phyloP scores from a whole-genome alignment of 108 stramenopile genomes.

The Cylindrotheca fusiformis region DNA sequence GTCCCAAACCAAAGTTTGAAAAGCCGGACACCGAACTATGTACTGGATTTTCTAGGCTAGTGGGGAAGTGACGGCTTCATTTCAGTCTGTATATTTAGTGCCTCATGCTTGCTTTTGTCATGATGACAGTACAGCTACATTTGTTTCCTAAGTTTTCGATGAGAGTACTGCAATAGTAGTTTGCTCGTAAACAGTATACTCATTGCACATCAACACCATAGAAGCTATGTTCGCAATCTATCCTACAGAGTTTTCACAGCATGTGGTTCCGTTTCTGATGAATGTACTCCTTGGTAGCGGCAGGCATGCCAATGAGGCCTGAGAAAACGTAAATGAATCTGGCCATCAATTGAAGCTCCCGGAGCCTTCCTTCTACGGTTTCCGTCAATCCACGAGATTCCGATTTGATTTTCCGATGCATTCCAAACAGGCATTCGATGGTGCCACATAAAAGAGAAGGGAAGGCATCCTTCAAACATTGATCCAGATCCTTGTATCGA shows the following conservation, averaged over 20 bases:
- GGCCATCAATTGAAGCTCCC: constrained; percentile 50
- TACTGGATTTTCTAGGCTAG: no score
- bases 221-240: no score
- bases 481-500: constrained; percentile 35
- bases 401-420: constrained; percentile 32
- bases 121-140: no score
- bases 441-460: constrained; percentile 32
- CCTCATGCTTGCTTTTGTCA: no score
- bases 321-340: constrained; percentile 70
- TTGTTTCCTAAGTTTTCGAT: no score
- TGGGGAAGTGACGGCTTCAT: no score
- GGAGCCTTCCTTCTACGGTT: constrained; percentile 28
- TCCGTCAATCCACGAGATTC: constrained; percentile 20
- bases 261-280: constrained; percentile 34
- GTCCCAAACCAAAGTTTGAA: no score
- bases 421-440: constrained; percentile 40
- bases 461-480: constrained; percentile 27
- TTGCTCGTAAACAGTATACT: no score
- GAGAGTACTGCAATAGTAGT: no score
- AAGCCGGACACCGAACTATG: no score
- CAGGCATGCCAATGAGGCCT: constrained; percentile 45
- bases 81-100: no score
- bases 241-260: constrained; percentile 30
- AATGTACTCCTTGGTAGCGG: constrained; percentile 22
- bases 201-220: no score